Percentiles rank a stretch among this genome's conserved stretches.
Conservation (phyloP, 345 rosid species). For the Eucalyptus sideroxylon region DNA sequence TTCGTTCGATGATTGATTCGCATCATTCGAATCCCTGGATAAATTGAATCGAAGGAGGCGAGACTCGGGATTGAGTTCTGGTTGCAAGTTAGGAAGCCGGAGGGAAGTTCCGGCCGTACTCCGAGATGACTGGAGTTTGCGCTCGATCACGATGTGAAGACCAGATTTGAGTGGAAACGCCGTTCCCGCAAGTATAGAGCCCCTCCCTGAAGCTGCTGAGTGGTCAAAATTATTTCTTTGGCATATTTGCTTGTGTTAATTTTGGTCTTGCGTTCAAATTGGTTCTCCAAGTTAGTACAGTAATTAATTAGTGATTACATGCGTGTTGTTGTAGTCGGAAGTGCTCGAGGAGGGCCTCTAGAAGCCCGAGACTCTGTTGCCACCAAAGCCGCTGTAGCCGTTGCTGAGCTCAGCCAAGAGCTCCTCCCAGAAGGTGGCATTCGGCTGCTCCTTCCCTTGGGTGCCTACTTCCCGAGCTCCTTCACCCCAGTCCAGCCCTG, state of each 20-base stretch:
- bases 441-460: not conserved
- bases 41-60: not conserved
- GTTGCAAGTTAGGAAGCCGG: slow-evolving; percentile 37
- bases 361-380: not conserved
- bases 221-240: slow-evolving; percentile 20
- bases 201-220: slow-evolving; percentile 62
- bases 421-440: not conserved
- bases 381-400: fast-evolving
- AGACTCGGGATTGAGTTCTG: not conserved
- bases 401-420: fast-evolving
- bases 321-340: slow-evolving; percentile 17
- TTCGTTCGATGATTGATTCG: too few relatives aligned
- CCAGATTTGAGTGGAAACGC: slow-evolving; percentile 88
- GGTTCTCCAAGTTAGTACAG: too few relatives aligned
- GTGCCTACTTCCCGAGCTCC: not conserved
- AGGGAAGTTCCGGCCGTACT: slow-evolving; percentile 43
- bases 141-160: slow-evolving; percentile 62
- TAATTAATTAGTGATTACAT: not conserved
- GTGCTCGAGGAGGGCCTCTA: slow-evolving; percentile 43
- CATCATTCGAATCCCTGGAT: too few relatives aligned
- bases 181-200: slow-evolving; percentile 74
- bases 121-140: slow-evolving; percentile 58
- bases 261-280: not conserved
- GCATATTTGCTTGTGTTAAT: not conserved
- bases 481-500: not conserved